These are phyloP conservation scores for Acer negundo DNA, from an alignment of 345 rosid species.

Conservation along the genomic window DNA sequence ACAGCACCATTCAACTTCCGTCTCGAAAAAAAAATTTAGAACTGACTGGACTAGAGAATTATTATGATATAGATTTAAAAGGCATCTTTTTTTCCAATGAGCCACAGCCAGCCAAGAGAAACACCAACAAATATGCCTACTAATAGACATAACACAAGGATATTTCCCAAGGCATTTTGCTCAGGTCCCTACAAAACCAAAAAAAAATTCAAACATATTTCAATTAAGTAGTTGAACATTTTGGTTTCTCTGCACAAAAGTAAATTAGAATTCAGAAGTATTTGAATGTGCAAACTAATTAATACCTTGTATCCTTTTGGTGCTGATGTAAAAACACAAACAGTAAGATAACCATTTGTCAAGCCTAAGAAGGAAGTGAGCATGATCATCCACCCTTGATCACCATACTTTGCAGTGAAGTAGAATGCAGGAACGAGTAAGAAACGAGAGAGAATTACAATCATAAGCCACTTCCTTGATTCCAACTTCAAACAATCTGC, in stretches of 20 bases:
- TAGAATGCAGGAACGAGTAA: slow-evolving; percentile 78
- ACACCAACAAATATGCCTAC: slow-evolving; percentile 73
- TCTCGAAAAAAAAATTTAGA: too few relatives aligned
- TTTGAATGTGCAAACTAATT: slow-evolving; percentile 27
- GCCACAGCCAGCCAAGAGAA: slow-evolving; percentile 86
- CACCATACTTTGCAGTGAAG: slow-evolving; percentile 85
- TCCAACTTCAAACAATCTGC: slow-evolving; percentile 57
- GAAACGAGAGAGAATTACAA: slow-evolving; percentile 56
- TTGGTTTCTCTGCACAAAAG: background rate
- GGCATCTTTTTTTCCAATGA: slow-evolving; percentile 58
- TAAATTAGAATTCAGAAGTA: too few relatives aligned
- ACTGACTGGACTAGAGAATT: too few relatives aligned
- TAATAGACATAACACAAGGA: slow-evolving; percentile 64
- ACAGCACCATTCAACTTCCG: too few relatives aligned
- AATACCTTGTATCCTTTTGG: slow-evolving; percentile 81
- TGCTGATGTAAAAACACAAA: slow-evolving; percentile 76
- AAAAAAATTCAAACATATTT: background rate
- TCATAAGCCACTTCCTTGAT: slow-evolving; percentile 61
- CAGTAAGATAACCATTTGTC: slow-evolving; percentile 80
- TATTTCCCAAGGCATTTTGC: slow-evolving; percentile 88
- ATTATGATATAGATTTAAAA: slow-evolving; percentile 21
- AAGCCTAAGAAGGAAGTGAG: slow-evolving; percentile 68
- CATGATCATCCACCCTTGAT: slow-evolving; percentile 91
- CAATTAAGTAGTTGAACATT: background rate
- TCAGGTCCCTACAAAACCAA: slow-evolving; percentile 74